Conservation (phyloP, 257 asterid genomes). For the Solanum arcanum region DNA sequence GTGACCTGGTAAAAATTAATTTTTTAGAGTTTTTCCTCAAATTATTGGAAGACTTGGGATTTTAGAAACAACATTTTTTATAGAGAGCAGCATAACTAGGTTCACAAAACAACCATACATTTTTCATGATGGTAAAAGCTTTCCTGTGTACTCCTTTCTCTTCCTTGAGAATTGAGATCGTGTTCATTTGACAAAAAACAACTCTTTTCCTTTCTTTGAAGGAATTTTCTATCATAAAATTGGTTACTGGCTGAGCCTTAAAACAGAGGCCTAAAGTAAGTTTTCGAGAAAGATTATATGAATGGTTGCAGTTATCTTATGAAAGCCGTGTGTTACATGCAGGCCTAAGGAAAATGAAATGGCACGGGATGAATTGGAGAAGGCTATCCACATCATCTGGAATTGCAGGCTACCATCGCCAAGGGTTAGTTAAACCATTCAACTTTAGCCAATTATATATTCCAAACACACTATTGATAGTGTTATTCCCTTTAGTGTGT, state of each 20-base stretch:
- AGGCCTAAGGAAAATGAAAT: constrained; percentile 83
- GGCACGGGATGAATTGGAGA: constrained; percentile 59
- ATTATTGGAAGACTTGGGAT: neutral
- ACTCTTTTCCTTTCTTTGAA: neutral
- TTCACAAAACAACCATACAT: neutral
- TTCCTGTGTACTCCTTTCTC: neutral
- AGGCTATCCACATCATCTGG: constrained; percentile 85
- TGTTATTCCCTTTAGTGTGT: constrained; percentile 43
- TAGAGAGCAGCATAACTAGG: neutral
- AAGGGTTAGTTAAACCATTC: constrained; percentile 40
- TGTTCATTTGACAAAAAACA: neutral
- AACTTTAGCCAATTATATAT: neutral
- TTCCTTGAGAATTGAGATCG: neutral
- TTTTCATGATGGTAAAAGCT: neutral
- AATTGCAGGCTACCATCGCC: constrained; percentile 92
- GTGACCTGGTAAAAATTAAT: neutral
- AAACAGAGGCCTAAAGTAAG: neutral
- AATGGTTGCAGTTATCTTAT: neutral
- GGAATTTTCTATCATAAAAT: neutral
- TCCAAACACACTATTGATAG: constrained; percentile 13
- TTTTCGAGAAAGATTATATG: neutral
- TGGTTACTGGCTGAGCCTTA: neutral
- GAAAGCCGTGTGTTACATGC: constrained; percentile 4
- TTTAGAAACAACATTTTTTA: neutral
- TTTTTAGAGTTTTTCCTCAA: neutral